Evolutionary conservation across 371 early-diverging fungal species (phyloP), one percentile per base, ranked within the genome.

Genomic region (Paraphysoderma sedebokerense): DNA sequence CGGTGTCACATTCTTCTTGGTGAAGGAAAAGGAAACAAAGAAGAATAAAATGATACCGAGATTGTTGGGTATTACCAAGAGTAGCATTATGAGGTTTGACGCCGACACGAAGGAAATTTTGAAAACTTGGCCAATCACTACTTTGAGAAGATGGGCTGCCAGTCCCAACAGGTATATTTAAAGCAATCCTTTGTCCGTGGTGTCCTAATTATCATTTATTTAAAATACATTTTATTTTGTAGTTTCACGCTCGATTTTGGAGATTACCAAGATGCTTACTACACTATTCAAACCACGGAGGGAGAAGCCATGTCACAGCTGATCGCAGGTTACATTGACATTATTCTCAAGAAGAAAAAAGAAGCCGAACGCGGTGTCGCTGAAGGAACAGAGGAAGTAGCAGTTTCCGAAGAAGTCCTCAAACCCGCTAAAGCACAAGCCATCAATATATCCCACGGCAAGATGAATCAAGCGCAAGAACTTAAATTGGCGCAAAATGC

Each of bases 181-280:
- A n/a, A n/a, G n/a, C n/a, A n/a, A n/a, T n/a, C n/a, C n/a, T n/a
- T n/a, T n/a, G n/a, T n/a, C n/a, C n/a, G n/a, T n/a, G 53, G 65
- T 64, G 48, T 15, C 36, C 32, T 47, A 20, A 12, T 4, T 52
- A 47, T 15, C 32, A 22, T 26, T 29, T 48, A 24, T 11, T 1
- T 2, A 48, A 11, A 15, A 8, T n/a, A n/a, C n/a, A n/a, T n/a
- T n/a, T n/a, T n/a, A n/a, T n/a, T n/a, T n/a, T n/a, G n/a, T 22
- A 67, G 62, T 34, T 71, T 75, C 44, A 75, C 76, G 15, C 48
- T 75, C 35, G 76, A 75, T 51, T 70, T 75, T 45, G 76, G 76
- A 13, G 71, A 71, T 44, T 66, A 73, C 46, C 58, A 61, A 6
- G 34, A 34, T 34, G 13, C 47, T 2, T 46, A 38, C 23, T 73